These are phyloP conservation scores for Niveomyces coronatus DNA, from an alignment of 2,329 filamentous ascomycete genomes.

Conservation along the genomic window DNA sequence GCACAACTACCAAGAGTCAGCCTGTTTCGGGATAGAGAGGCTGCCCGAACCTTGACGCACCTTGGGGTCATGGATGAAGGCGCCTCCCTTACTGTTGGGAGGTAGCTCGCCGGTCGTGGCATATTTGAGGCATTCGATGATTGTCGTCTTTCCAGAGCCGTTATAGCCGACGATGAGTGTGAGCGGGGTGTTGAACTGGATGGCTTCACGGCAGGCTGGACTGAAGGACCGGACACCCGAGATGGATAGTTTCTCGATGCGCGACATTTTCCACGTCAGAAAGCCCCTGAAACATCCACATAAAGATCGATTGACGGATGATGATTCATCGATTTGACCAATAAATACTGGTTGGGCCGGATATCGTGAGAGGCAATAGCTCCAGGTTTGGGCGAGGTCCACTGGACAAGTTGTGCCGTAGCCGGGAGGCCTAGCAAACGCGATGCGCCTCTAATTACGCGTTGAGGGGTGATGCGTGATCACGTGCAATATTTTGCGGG, in stretches of 20 bases:
- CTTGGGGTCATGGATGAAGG: slow-evolving; percentile 97
- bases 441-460: slow-evolving; percentile 9
- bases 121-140: slow-evolving; percentile 98
- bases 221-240: slow-evolving; percentile 78
- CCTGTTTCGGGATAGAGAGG: not conserved
- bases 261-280: slow-evolving; percentile 46
- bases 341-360: not conserved
- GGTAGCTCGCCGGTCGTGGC: slow-evolving; percentile 89
- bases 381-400: too few species aligned
- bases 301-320: not conserved
- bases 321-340: not conserved
- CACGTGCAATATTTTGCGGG: slow-evolving; percentile 13
- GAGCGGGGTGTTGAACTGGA: slow-evolving; percentile 80
- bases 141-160: slow-evolving; percentile 95
- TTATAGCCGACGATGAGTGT: slow-evolving; percentile 97
- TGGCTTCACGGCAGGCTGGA: slow-evolving; percentile 61
- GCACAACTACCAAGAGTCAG: slow-evolving; percentile 41
- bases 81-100: slow-evolving; percentile 80
- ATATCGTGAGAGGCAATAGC: too few species aligned
- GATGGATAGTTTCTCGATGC: slow-evolving; percentile 84
- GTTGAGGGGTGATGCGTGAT: slow-evolving; percentile 14
- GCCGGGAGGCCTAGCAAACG: slow-evolving; percentile 4
- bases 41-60: slow-evolving; percentile 24
- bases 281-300: not conserved
- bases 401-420: too few species aligned